Evolutionary conservation across 2,329 filamentous ascomycete genomes (phyloP), one percentile per base, ranked within the genome.

Genomic region (Chaetomium sp.): DNA sequence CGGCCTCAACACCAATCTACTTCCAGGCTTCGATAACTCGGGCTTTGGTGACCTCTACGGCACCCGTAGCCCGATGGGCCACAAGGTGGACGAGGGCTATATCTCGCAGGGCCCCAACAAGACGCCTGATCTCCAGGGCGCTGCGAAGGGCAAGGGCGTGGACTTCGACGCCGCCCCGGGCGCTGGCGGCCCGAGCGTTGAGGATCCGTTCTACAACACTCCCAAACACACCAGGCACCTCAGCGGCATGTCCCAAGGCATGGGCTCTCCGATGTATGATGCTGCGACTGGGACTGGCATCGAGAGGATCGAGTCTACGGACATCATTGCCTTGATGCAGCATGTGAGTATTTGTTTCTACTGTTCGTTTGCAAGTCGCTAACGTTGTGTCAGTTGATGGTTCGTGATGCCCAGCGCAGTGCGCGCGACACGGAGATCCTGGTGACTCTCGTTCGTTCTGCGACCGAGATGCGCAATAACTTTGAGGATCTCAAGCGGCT

Each of bases 241-340:
- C 55, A 96, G 92, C 74, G 93, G 92, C 57, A 90, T 97, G 80
- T 97, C 94, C 8, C 92, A 97, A 73, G 94, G 93, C 54, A 92
- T 97, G 85, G 84, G 83, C 3, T 95, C 93, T 33, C 93, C 94
- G 2, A 82, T 98, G 23, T 98, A 97, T 73, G 95, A 99, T 74
- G 88, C 91, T 65, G 86, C 93, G 3, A 96, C 91, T 1, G 94
- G 94, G 60, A 88, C 87, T 67, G 93, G 93, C 38, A 90, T 97
- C 60, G 93, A 98, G 70, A 85, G 90, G 56, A 98, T 99, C 59
- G 90, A 98, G 75, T 97, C 93, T 54, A 95, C 96, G 78, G 95
- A 99, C 74, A 96, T 99, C 72, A 90, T 99, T 68, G 92, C 94
- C 27, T 81, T 99, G 66, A 99, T 99, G 95, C 94, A 99, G 75